phyloP scores from a whole-genome alignment of 129 eudicot species.

The Tanacetum coccineum region DNA sequence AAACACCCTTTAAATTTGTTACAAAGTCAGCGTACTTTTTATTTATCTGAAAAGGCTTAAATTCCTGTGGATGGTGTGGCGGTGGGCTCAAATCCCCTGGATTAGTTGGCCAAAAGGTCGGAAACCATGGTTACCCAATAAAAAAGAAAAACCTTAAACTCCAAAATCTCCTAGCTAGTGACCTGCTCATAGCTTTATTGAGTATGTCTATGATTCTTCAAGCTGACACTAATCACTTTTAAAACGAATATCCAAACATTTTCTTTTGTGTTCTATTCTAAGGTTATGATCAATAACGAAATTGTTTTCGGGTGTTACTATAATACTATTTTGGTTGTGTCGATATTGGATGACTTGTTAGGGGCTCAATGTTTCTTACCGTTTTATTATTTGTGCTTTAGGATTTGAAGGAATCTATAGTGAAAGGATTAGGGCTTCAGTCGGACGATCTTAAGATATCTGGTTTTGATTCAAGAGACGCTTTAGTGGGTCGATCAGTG shows the following conservation, averaged over 20 bases:
- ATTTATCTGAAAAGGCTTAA: no score
- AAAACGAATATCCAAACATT: neutral
- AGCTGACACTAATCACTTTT: neutral
- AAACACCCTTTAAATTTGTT: no score
- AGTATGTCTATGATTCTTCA: neutral
- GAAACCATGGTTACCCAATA: no score
- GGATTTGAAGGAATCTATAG: conserved; percentile 94
- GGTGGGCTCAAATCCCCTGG: no score
- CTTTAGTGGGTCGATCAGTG: conserved; percentile 74
- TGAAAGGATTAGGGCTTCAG: conserved; percentile 91
- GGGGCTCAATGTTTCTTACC: neutral
- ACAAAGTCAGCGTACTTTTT: no score
- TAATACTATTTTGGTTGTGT: neutral
- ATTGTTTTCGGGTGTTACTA: neutral
- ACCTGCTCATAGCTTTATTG: no score
- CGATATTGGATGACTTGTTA: neutral
- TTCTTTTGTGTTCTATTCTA: neutral
- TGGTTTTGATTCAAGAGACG: conserved; percentile 87
- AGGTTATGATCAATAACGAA: neutral
- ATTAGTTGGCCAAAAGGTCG: no score
- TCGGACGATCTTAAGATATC: conserved; percentile 79
- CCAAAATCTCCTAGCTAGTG: no score
- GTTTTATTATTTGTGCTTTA: conserved; percentile 18
- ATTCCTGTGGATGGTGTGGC: no score
- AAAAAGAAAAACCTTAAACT: no score